Conservation (phyloP, 768 basidiomycete species). For the Tulasnella sp. region DNA sequence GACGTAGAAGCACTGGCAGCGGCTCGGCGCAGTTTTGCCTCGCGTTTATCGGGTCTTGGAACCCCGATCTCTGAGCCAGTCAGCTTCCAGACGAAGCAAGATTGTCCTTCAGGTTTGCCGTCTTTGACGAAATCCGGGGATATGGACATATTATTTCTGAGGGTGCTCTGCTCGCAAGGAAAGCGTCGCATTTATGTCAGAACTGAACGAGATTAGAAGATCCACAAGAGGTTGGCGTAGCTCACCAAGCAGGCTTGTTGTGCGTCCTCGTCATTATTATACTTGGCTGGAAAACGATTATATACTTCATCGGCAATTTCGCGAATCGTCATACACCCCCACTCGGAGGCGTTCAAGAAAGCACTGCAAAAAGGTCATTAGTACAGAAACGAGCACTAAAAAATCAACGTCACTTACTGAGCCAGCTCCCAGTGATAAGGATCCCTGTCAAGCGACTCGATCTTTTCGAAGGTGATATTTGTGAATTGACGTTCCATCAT, state of each 20-base stretch:
- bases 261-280: background rate
- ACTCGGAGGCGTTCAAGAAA: background rate
- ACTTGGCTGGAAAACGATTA: background rate
- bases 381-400: background rate
- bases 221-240: background rate
- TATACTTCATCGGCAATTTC: background rate
- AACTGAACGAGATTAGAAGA: background rate
- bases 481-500: no score
- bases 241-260: background rate
- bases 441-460: no score
- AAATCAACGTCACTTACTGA: background rate
- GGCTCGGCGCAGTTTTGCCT: no score
- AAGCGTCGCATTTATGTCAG: background rate
- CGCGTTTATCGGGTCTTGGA: background rate
- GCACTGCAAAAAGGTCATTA: background rate
- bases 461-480: no score
- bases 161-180: background rate
- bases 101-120: background rate
- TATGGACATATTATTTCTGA: background rate
- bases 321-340: background rate
- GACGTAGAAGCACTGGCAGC: no score
- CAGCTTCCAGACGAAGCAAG: background rate
- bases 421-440: background rate
- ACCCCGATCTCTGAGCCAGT: background rate
- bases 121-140: background rate